Base-by-base conservation (phyloP, 345 rosid species). In the Murraya paniculata region DNA sequence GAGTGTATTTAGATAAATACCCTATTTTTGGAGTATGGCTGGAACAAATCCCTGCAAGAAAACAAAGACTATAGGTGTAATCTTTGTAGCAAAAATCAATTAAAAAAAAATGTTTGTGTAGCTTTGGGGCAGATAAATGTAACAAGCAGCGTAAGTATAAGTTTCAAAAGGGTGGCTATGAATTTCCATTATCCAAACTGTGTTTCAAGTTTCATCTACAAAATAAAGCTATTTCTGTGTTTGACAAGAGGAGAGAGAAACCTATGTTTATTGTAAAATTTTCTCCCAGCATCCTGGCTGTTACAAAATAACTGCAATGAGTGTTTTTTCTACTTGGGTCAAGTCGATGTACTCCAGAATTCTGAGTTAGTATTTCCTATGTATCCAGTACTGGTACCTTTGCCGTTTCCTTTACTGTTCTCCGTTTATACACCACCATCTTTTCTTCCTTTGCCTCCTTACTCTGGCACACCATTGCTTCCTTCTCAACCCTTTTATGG, bases 391-490 rank as follows among this genome's bases (percentile, higher is more conserved):
- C 10, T 9, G 7, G 60, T 45, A 13, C 50, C n/a, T 39, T 68
- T 69, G 61, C 62, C 1, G 61, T 71, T 74, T 78, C 41, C 71
- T 28, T 35, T 1, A 65, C 24, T 48, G 69, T 24, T 24, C 80
- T 76, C 30, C 83, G 72, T 9, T 57, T 10, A 5, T 85, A 85
- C 25, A 85, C 83, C 62, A 74, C 9, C 64, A 71, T 53, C 41
- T 31, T 66, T 13, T 72, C 79, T 67, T 77, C 72, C 72, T 64
- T 74, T 2, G 30, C 55, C 39, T 77, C 81, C 35, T 67, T 74
- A 45, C 33, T 66, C 64, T 72, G 57, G 48, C 75, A 56, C 69
- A 36, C 39, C 19, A 31, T 58, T 30, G n/a, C 68, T 58, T 66
- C 61, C 18, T 41, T 22, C 38, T 28, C 64, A 14, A 41, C 36